Conservation (phyloP, 2,329 filamentous ascomycete genomes). For the Colletotrichum phormii region DNA sequence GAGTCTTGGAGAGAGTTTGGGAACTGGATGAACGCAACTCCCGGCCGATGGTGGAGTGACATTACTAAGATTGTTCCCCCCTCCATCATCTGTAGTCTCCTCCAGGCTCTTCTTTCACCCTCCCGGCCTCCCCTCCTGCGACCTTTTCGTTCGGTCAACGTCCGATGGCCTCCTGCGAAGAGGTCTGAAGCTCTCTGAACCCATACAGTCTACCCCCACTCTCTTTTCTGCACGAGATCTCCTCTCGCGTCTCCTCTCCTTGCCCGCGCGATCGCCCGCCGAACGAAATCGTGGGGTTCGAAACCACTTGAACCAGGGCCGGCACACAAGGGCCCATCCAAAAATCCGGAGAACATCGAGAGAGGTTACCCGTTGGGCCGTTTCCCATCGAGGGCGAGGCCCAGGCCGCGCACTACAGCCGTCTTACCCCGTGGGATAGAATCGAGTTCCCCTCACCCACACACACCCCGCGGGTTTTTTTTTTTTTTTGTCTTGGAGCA, state of each 20-base stretch:
- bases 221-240: slow-evolving; percentile 21
- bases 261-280: slow-evolving; percentile 23
- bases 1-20: neutral
- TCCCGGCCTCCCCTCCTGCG: neutral
- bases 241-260: neutral
- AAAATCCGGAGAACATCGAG: slow-evolving; percentile 21
- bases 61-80: slow-evolving; percentile 23
- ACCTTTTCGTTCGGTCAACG: slow-evolving; percentile 27
- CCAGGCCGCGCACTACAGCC: neutral
- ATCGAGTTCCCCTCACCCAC: neutral
- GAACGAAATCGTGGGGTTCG: slow-evolving; percentile 34
- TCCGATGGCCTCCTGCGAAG: slow-evolving; percentile 18
- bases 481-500: neutral
- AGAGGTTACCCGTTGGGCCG: neutral
- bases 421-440: slow-evolving; percentile 24
- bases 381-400: neutral
- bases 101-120: slow-evolving; percentile 2
- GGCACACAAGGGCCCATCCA: neutral
- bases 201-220: neutral
- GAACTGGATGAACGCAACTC: slow-evolving; percentile 33
- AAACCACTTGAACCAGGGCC: neutral
- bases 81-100: neutral
- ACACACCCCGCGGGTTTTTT: too few species aligned
- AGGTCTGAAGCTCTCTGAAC: neutral
- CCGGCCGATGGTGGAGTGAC: slow-evolving; percentile 11